phyloP scores from a whole-genome alignment of 352 stramenopile genomes.

The Phytophthora chlamydospora region DNA sequence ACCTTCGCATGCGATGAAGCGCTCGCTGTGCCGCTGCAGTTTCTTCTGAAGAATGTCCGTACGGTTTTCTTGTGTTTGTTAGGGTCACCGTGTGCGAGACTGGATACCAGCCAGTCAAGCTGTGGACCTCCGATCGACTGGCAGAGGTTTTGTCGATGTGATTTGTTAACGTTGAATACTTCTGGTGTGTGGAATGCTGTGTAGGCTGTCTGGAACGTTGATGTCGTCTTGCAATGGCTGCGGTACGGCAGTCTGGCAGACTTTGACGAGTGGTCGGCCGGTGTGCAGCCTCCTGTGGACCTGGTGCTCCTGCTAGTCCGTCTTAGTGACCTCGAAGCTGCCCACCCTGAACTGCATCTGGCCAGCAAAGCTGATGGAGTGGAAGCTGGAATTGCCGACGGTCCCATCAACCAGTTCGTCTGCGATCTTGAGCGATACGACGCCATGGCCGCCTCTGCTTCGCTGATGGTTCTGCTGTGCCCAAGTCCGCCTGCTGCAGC shows the following conservation, averaged over 20 bases:
- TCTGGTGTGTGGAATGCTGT: slow-evolving; percentile 13
- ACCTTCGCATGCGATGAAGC: slow-evolving; percentile 68
- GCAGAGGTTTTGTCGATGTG: neutral
- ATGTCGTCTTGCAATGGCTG: slow-evolving; percentile 58
- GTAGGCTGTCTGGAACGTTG: slow-evolving; percentile 35
- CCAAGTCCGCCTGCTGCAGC: slow-evolving; percentile 30
- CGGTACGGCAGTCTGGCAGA: slow-evolving; percentile 53
- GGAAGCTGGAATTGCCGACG: neutral
- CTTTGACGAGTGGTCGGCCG: slow-evolving; percentile 36
- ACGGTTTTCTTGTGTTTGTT: slow-evolving; percentile 11
- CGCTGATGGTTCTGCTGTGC: slow-evolving; percentile 50
- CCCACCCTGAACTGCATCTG: slow-evolving; percentile 59
- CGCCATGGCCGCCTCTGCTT: slow-evolving; percentile 4
- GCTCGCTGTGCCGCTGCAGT: slow-evolving; percentile 55
- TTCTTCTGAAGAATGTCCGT: slow-evolving; percentile 57
- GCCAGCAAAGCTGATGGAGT: neutral
- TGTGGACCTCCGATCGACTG: neutral
- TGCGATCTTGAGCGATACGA: slow-evolving; percentile 37
- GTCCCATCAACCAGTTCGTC: slow-evolving; percentile 27
- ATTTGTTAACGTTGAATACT: neutral
- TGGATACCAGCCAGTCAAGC: neutral
- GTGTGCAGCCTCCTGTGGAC: slow-evolving; percentile 30
- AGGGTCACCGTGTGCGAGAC: neutral
- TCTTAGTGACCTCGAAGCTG: slow-evolving; percentile 56
- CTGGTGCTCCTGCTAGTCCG: slow-evolving; percentile 68